These are phyloP conservation scores for Dioszegia hungarica DNA, from an alignment of 768 basidiomycete genomes.

Conservation along the genomic window DNA sequence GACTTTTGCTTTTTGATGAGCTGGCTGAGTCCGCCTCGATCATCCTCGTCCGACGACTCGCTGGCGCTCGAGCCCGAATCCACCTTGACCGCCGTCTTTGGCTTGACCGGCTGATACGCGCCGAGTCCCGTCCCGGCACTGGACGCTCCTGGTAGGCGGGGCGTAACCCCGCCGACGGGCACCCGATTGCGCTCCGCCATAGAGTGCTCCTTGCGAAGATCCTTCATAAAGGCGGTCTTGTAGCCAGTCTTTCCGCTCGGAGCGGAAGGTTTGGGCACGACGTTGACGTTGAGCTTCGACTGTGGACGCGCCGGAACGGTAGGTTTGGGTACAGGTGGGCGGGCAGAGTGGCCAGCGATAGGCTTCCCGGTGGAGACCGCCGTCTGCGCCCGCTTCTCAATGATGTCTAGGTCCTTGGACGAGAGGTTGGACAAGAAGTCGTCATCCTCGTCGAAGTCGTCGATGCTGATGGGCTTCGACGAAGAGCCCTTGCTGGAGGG, in stretches of 20 bases:
- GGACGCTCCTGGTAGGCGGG: slow-evolving; percentile 26
- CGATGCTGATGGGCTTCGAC: slow-evolving; percentile 17
- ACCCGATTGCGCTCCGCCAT: slow-evolving; percentile 9
- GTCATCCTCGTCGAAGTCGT: slow-evolving; percentile 37
- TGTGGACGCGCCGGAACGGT: slow-evolving; percentile 1
- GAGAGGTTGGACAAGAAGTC: slow-evolving; percentile 37
- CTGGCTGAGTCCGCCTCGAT: slow-evolving; percentile 52
- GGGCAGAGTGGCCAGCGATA: not conserved
- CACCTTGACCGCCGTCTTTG: slow-evolving; percentile 11
- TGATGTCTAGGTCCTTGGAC: slow-evolving; percentile 25
- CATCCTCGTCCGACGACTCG: slow-evolving; percentile 39
- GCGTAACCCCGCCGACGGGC: slow-evolving; percentile 30
- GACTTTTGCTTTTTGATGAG: slow-evolving; percentile 62
- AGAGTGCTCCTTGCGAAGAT: slow-evolving; percentile 21
- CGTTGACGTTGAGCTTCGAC: slow-evolving; percentile 34
- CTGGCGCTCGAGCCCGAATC: slow-evolving; percentile 38
- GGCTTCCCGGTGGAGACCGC: slow-evolving; percentile 12
- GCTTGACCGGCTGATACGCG: slow-evolving; percentile 15
- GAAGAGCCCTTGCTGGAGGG: slow-evolving; percentile 6
- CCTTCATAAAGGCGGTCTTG: slow-evolving; percentile 35
- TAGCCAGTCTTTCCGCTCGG: slow-evolving; percentile 11
- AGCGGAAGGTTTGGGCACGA: slow-evolving; percentile 22
- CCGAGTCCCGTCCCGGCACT: slow-evolving; percentile 34
- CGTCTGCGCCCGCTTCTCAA: slow-evolving; percentile 32
- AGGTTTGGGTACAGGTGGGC: not conserved